These are phyloP conservation scores for Soucietia sequanensis DNA, from an alignment of 805 yeast species.

Conservation along the genomic window DNA sequence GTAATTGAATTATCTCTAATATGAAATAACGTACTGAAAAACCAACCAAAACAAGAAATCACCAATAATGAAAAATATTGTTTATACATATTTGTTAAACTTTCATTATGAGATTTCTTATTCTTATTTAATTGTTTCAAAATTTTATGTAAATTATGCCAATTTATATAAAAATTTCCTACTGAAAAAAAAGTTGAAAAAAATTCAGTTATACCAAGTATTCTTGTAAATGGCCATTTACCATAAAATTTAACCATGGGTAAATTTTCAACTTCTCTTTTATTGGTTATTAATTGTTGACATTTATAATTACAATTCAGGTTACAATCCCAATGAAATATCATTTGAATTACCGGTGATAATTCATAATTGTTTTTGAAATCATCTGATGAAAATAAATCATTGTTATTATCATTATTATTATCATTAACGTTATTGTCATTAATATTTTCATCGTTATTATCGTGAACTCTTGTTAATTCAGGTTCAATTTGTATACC, in stretches of 20 bases:
- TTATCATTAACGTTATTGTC: too few relatives aligned
- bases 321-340: slow-evolving; percentile 33
- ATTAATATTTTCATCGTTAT: too few relatives aligned
- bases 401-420: too few relatives aligned
- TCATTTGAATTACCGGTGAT: slow-evolving; percentile 14
- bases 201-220: slow-evolving; percentile 37
- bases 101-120: slow-evolving; percentile 9
- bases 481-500: neutral
- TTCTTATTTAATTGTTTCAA: slow-evolving; percentile 22
- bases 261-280: slow-evolving; percentile 15
- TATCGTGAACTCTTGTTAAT: neutral
- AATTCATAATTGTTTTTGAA: slow-evolving; percentile 11
- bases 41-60: slow-evolving; percentile 37
- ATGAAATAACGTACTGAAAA: slow-evolving; percentile 36
- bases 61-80: slow-evolving; percentile 30
- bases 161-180: slow-evolving; percentile 36
- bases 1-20: slow-evolving; percentile 35
- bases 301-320: slow-evolving; percentile 41
- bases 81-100: slow-evolving; percentile 20
- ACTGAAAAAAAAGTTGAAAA: slow-evolving; percentile 34
- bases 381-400: slow-evolving; percentile 5
- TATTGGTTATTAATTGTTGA: slow-evolving; percentile 30
- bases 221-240: slow-evolving; percentile 42
- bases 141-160: slow-evolving; percentile 25
- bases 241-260: slow-evolving; percentile 42